Base-by-base conservation (phyloP, 306 rosid species). In the Canavalia gladiata region DNA sequence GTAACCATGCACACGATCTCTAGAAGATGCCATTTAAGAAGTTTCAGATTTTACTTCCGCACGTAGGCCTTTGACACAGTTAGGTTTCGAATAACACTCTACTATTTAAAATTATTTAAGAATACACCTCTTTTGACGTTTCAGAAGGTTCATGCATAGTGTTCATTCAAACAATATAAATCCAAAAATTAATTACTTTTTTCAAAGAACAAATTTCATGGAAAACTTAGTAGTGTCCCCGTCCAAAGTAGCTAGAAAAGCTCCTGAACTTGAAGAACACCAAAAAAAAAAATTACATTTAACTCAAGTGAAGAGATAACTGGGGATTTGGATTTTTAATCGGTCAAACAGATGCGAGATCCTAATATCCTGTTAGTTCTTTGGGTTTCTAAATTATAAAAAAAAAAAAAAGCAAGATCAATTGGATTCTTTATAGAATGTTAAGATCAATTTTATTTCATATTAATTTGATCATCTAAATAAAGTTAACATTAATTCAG, bases 51-150 rank as follows among this genome's bases (percentile, higher is more conserved):
- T 57, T 62, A 41, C 67, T 72, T 72, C 2, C n/a, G 13, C 29
- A 51, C 12, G 35, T 72, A 29, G 52, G n/a, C 30, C 55, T 80
- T 60, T 78, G 37, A 55, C 82, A 8, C n/a, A 12, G 45, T 29
- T 18, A 18, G 25, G 25, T 57, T 39, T 4, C 28, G 0, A 18
- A 18, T 18, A 28, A 25, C 41, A 9, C 1, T 10, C 6, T 41
- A 10, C 30, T 9, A 42, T 56, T 74, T 74, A 18, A 18, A 7
- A 56, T 74, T 39, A 39, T 2, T 31, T 62, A 2, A 70, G 46
- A 18, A 18, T 18, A 18, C 25, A 18, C 25, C 25, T 18, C 25
- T 18, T 18, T 18, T 18, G 25, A 18, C 25, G 57, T 60, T 45
- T 60, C 73, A 72, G 78, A 50, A 31, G 78, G 6, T 58, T 57